Conservation (phyloP, 345 rosid genomes). For the Balakata baccata region DNA sequence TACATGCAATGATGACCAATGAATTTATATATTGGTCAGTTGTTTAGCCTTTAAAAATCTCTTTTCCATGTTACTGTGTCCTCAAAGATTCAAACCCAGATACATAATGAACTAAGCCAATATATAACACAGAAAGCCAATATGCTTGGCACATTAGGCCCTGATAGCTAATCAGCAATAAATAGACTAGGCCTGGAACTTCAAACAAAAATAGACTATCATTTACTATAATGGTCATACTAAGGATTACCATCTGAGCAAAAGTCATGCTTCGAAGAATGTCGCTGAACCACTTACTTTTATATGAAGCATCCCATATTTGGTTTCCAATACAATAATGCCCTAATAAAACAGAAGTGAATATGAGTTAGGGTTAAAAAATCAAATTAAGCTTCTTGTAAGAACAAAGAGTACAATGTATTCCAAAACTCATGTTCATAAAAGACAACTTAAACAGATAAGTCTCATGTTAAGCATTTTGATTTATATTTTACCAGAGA, state of each 20-base stretch:
- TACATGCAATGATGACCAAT: too few relatives aligned
- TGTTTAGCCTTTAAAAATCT: too few relatives aligned
- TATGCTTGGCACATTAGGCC: background rate
- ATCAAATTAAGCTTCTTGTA: background rate
- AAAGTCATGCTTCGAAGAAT: background rate
- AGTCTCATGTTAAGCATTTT: background rate
- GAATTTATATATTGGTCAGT: too few relatives aligned
- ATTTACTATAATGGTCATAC: background rate
- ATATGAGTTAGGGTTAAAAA: background rate
- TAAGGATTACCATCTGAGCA: background rate
- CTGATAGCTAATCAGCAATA: background rate
- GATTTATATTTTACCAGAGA: background rate
- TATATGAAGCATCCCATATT: slow-evolving; percentile 66
- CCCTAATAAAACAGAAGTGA: slow-evolving; percentile 42
- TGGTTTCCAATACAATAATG: slow-evolving; percentile 68
- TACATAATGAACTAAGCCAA: background rate
- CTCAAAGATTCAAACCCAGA: too few relatives aligned
- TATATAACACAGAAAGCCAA: background rate
- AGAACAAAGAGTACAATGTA: background rate
- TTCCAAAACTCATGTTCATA: background rate
- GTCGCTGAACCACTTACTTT: slow-evolving; percentile 49
- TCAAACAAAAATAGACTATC: background rate
- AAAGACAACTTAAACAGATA: background rate
- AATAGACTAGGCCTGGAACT: background rate
- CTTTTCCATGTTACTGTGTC: too few relatives aligned